Base-by-base conservation (phyloP, 176 grass and related monocot species). In the Ensete ventricosum region DNA sequence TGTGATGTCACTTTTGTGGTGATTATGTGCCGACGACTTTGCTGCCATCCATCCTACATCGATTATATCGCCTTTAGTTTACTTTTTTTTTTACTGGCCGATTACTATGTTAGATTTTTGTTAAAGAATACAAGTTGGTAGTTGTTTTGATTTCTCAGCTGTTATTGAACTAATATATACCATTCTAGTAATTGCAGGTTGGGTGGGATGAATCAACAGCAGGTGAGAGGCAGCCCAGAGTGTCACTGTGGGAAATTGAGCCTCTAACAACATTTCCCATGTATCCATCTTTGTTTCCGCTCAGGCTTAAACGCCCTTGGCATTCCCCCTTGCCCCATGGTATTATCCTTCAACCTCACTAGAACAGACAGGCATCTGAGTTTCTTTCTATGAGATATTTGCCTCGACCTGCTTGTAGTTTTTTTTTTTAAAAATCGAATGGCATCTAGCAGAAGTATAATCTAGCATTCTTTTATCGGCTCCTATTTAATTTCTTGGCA, bases 111-210 rank as follows among this genome's bases (percentile, higher is more conserved):
- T 13, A 67, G 23, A 29, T 9, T 49, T 69, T 69, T 43, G 7
- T 50, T 69, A 50, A 49, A 20, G 12, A 69, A 43, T 43, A 43
- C 34, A 43, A 43, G 3, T 43, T 43, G 34, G 34, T 43, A 6
- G 34, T n/a, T 17, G 22, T 16, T 43, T 19, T 69, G 9, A 16
- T 16, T 69, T 69, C 6, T 50, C 50, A 8, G 27, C 66, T 69
- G 29, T 49, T 69, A 69, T 69, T 69, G 66, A 50, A 69, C 19
- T 69, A n/a, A 69, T 69, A 43, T 43, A 10, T 50, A 69, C 34
- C 66, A 69, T 69, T 69, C 14, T 69, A 69, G 66, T 69, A 69
- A 69, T 49, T 69, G 12, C 66, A 69, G 66, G 66, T 69, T 69
- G 66, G 66, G 9, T 69, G 66, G 66, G 66, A 69, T 50, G 66